phyloP scores from a whole-genome alignment of 495 filamentous ascomycete genomes.

The Pseudomonodictys pantanalensis region DNA sequence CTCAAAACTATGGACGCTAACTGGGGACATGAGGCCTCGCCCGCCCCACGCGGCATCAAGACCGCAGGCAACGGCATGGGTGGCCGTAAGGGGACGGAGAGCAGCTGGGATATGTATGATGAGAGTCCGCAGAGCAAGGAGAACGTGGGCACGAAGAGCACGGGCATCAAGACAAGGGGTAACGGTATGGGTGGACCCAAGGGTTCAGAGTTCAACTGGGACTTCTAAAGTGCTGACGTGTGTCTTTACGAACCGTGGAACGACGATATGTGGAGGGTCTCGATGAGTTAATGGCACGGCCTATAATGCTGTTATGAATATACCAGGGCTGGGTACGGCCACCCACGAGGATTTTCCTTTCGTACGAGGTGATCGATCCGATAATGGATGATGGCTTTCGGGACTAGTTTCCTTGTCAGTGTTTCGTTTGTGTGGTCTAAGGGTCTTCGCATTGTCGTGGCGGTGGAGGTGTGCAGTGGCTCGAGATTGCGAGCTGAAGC shows the following conservation, averaged over 20 bases:
- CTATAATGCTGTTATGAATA: background rate
- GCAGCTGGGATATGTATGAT: constrained; percentile 62
- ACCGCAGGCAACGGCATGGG: constrained; percentile 74
- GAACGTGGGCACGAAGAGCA: constrained; percentile 35
- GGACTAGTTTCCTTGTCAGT: too few relatives aligned
- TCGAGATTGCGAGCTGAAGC: too few relatives aligned
- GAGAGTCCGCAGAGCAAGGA: constrained; percentile 52
- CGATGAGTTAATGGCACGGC: background rate
- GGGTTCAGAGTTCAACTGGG: constrained; percentile 58
- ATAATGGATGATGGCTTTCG: constrained; percentile 20
- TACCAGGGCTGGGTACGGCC: too few relatives aligned
- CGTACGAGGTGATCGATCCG: too few relatives aligned
- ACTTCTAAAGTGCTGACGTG: constrained; percentile 60
- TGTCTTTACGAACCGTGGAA: too few relatives aligned
- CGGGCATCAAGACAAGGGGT: constrained; percentile 57
- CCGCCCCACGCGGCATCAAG: constrained; percentile 44
- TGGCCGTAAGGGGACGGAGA: constrained; percentile 58
- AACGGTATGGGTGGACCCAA: constrained; percentile 75
- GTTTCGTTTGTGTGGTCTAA: too few relatives aligned
- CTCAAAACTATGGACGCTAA: constrained; percentile 26
- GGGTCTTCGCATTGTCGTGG: too few relatives aligned
- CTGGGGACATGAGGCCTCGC: constrained; percentile 29
- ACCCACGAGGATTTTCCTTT: too few relatives aligned
- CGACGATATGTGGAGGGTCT: background rate
- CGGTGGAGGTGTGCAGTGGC: too few relatives aligned